Percentiles rank a stretch among this genome's conserved stretches.
Evolutionary conservation across 305 asterid species (phyloP).

Genomic region (Petunia hybrid): DNA sequence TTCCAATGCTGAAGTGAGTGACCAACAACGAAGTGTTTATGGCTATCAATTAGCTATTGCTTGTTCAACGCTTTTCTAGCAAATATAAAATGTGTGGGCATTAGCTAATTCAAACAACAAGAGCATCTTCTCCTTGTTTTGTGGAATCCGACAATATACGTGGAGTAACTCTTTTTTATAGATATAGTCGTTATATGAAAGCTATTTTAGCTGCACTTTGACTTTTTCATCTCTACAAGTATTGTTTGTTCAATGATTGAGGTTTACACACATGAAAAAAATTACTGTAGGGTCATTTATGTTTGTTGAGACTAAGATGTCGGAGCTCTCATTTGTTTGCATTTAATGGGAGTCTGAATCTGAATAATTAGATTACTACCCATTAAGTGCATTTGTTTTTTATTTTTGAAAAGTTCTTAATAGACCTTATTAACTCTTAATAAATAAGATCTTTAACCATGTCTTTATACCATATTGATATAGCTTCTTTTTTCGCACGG

Average conservation of each 20-base stretch:
- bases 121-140: not conserved
- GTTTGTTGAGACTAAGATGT: no score
- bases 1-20: conserved; percentile 4
- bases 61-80: conserved; percentile 26
- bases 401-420: no score
- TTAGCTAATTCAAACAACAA: not conserved
- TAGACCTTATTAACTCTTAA: no score
- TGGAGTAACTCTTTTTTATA: not conserved
- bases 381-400: no score
- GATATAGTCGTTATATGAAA: not conserved
- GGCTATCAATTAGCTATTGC: not conserved
- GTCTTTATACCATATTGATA: no score
- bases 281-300: no score
- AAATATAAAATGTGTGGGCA: conserved; percentile 7
- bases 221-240: not conserved
- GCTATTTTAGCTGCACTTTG: not conserved
- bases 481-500: no score
- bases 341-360: no score
- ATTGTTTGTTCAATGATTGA: not conserved
- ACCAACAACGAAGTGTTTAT: conserved; percentile 17
- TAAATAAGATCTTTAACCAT: no score
- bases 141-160: not conserved
- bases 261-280: not conserved
- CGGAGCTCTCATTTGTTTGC: no score
- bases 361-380: no score